Evolutionary conservation across 768 basidiomycete genomes (phyloP).

Genomic region (Cystobasidium onofrii): DNA sequence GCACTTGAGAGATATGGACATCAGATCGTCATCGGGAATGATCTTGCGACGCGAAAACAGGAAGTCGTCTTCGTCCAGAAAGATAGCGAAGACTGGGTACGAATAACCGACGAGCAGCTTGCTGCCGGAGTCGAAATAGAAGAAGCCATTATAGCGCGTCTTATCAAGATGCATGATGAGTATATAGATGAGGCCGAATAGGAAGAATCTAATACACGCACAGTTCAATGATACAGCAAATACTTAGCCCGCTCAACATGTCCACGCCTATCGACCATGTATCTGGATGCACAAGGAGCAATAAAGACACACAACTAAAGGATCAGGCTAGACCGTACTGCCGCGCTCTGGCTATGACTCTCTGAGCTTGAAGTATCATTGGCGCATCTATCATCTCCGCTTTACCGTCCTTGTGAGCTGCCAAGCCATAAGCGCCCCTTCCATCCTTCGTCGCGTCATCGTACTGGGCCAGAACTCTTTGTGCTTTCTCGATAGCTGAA

Average conservation of each 20-base stretch:
- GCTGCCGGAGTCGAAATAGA: conserved; percentile 67
- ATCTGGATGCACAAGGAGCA: neutral
- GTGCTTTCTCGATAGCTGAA: conserved; percentile 67
- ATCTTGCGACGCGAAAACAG: conserved; percentile 78
- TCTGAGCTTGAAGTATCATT: conserved; percentile 28
- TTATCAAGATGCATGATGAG: conserved; percentile 62
- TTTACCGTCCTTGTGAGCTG: conserved; percentile 49
- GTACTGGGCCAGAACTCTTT: conserved; percentile 63
- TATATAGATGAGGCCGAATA: conserved; percentile 52
- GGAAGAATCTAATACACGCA: neutral
- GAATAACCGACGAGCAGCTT: conserved; percentile 40
- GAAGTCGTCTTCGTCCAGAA: conserved; percentile 74
- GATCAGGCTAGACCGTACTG: neutral
- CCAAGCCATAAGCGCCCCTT: conserved; percentile 61
- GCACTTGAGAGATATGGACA: conserved; percentile 92
- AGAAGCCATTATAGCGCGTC: conserved; percentile 71
- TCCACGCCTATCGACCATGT: neutral
- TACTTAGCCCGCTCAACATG: neutral
- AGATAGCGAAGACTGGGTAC: conserved; percentile 39
- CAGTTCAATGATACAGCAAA: neutral
- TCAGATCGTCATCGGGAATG: conserved; percentile 94
- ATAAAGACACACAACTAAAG: neutral
- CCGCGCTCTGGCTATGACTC: neutral
- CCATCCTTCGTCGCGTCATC: conserved; percentile 47
- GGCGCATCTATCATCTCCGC: conserved; percentile 31